Conservation (phyloP, 2,329 filamentous ascomycete species). For the Neofusicoccum laricinum region DNA sequence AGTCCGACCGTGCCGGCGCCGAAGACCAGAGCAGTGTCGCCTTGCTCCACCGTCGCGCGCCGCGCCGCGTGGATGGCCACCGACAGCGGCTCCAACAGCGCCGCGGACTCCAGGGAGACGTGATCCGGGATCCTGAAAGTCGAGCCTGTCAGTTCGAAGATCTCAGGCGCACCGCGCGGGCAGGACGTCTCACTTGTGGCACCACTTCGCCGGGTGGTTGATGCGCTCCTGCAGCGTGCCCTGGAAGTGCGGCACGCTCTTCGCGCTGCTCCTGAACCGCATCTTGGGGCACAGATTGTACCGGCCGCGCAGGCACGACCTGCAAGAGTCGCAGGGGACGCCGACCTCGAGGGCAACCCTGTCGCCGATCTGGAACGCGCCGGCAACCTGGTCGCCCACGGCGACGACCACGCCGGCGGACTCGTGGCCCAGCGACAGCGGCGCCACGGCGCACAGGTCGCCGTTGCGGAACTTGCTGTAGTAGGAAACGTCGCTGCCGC, state of each 20-base stretch:
- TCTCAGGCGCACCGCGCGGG: conserved; percentile 20
- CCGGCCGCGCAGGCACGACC: conserved; percentile 40
- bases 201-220: conserved; percentile 45
- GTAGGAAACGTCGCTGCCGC: conserved; percentile 68
- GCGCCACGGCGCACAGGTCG: conserved; percentile 63
- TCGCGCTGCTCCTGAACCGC: conserved; percentile 43
- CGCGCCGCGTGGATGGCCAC: conserved; percentile 83
- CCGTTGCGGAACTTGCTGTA: conserved; percentile 72
- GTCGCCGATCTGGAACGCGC: conserved; percentile 21
- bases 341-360: conserved; percentile 24
- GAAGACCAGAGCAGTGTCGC: conserved; percentile 77
- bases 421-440: conserved; percentile 53
- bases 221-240: conserved; percentile 43
- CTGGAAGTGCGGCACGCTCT: conserved; percentile 43
- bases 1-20: conserved; percentile 67
- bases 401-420: conserved; percentile 21
- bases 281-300: conserved; percentile 43
- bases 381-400: conserved; percentile 24
- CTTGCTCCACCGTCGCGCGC: conserved; percentile 69
- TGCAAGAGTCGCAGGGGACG: conserved; percentile 31
- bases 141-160: too few relatives aligned
- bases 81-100: conserved; percentile 60
- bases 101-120: conserved; percentile 38
- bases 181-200: conserved; percentile 38
- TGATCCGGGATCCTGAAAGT: conserved; percentile 37